These are phyloP conservation scores for Mycena leptocephala DNA, from an alignment of 768 basidiomycete genomes.

Conservation along the genomic window DNA sequence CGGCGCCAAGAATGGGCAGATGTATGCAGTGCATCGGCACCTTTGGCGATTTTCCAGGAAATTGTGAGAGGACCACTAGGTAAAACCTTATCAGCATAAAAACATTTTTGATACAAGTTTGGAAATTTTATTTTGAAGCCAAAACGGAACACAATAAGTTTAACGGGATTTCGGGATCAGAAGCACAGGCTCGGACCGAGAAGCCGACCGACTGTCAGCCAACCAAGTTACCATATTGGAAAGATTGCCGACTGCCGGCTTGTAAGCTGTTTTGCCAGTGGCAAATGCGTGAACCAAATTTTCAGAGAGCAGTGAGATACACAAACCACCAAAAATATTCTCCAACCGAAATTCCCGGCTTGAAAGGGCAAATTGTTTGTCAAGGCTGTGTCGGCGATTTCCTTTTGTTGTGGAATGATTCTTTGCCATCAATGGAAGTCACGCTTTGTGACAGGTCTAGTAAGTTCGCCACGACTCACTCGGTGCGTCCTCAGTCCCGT, in stretches of 20 bases:
- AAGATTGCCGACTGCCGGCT: background rate
- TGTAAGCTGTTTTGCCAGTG: background rate
- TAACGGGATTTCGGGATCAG: no score
- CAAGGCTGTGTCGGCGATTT: slow-evolving; percentile 2
- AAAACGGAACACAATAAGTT: background rate
- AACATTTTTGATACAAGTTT: no score
- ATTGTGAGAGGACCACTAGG: no score
- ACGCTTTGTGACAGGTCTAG: slow-evolving; percentile 27
- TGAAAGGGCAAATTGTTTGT: slow-evolving; percentile 7
- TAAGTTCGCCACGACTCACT: slow-evolving; percentile 35
- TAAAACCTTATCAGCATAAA: no score
- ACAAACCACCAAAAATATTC: background rate
- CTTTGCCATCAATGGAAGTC: slow-evolving; percentile 25
- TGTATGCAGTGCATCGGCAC: no score
- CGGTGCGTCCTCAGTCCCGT: slow-evolving; percentile 5
- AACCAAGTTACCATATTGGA: slow-evolving; percentile 32
- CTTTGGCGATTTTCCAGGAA: no score
- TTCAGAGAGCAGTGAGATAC: background rate
- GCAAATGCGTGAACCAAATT: no score
- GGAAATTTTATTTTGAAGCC: no score
- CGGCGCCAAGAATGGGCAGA: no score
- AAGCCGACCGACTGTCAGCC: slow-evolving; percentile 19
- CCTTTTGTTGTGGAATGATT: slow-evolving; percentile 27
- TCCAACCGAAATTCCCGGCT: background rate
- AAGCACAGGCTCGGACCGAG: slow-evolving; percentile 9